phyloP scores from a whole-genome alignment of 2,329 filamentous ascomycete genomes.

The Cyanodermella asteris region DNA sequence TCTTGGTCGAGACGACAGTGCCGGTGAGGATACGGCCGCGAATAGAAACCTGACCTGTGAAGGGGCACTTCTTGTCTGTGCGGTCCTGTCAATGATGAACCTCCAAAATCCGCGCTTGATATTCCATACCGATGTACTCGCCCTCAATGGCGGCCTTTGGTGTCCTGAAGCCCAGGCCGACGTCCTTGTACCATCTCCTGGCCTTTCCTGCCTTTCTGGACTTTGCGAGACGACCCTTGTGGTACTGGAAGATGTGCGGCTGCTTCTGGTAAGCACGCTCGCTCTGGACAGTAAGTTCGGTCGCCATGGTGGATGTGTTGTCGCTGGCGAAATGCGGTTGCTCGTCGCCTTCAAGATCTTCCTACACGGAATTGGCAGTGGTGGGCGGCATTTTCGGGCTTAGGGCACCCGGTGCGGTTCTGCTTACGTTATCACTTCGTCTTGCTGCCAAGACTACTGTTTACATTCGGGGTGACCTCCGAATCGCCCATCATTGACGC shows the following conservation, averaged over 20 bases:
- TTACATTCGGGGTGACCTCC: too few species aligned
- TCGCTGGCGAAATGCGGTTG: constrained; percentile 17
- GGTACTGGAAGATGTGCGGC: constrained; percentile 99
- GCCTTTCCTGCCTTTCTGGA: constrained; percentile 66
- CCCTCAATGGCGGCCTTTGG: constrained; percentile 98
- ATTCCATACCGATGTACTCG: constrained; percentile 79
- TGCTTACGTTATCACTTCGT: too few species aligned
- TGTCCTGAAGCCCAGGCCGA: constrained; percentile 97
- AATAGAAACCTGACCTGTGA: constrained; percentile 97
- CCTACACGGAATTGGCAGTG: too few species aligned
- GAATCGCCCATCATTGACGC: too few species aligned
- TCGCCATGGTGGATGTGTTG: constrained; percentile 55
- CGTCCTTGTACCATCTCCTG: constrained; percentile 98
- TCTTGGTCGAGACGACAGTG: constrained; percentile 99
- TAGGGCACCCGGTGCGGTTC: too few species aligned
- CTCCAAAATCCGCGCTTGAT: not conserved
- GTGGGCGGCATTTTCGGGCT: too few species aligned
- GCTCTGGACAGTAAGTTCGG: constrained; percentile 97
- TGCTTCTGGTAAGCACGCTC: constrained; percentile 99
- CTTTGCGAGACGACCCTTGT: constrained; percentile 75
- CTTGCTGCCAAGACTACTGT: too few species aligned
- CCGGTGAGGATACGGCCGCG: constrained; percentile 99
- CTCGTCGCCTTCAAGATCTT: too few species aligned
- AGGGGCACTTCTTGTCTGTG: constrained; percentile 99
- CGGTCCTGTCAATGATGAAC: not conserved